Evolutionary conservation across 2,329 filamentous ascomycete genomes (phyloP), one percentile per base, ranked within the genome.

Genomic region (Diplodia sapinea): DNA sequence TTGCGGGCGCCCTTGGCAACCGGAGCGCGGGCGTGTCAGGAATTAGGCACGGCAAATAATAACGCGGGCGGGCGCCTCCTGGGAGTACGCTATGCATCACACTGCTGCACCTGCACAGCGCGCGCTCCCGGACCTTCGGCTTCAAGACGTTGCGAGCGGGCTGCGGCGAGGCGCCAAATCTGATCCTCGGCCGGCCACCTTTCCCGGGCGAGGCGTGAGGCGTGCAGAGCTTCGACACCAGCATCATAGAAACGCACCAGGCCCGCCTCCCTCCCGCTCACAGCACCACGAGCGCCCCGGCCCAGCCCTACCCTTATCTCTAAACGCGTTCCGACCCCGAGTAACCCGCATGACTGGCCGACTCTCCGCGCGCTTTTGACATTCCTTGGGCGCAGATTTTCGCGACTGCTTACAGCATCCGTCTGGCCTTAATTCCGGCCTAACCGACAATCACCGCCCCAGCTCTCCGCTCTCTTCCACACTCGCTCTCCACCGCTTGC

Each of bases 351-450:
- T 62, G 57, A 62, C 57, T 63, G 59, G 57, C 57, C 40, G 57
- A 12, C 17, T 59, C 59, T 36, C 23, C 59, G 43, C 59, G 59
- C 59, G 43, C 59, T 33, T 49, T 51, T 65, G 62, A 67, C 56
- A 62, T 62, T 67, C 66, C 70, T 64, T 68, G 55, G 33, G 52
- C 55, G 61, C 57, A 38, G 55, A 66, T 57, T 66, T 57, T 66
- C 43, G 43, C 59, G 38, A 13, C 57, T 56, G 66, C 66, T 67
- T 62, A 67, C 66, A 55, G 23, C 50, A 67, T 66, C 61, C 54
- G 67, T 67, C 65, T 69, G 69, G 69, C 66, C 68, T 43, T 67
- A 68, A 68, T 69, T 72, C 73, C 70, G 69, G 64, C 62, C 56
- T 70, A 71, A 61, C 71, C 71, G 70, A 70, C 65, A 64, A 50